Conservation (phyloP, 169 alveolate genomes). For the Eimeria sp. region DNA sequence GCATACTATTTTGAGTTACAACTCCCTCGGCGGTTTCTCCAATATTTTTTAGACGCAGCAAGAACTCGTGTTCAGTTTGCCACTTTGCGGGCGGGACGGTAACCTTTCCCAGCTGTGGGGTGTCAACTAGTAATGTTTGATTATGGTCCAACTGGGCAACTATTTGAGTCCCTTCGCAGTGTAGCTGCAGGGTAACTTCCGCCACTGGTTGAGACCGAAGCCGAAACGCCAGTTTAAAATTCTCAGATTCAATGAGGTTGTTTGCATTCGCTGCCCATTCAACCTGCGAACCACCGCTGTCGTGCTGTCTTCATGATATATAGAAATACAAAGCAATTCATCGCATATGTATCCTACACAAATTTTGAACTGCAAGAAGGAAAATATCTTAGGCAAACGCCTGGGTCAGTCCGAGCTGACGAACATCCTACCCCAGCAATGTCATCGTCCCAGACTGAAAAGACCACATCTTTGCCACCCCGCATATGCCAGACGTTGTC, state of each 20-base stretch:
- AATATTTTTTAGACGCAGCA: background rate
- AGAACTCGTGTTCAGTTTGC: conserved; percentile 29
- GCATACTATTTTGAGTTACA: conserved; percentile 13
- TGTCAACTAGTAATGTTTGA: background rate
- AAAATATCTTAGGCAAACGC: too few relatives aligned
- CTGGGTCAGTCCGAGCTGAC: background rate
- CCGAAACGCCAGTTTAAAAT: conserved; percentile 28
- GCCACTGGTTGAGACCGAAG: conserved; percentile 62
- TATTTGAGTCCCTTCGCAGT: conserved; percentile 36
- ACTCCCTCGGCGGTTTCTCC: background rate
- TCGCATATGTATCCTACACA: background rate
- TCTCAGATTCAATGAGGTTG: conserved; percentile 5
- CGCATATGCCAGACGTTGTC: conserved; percentile 35
- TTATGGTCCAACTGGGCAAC: background rate
- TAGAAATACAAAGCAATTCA: background rate
- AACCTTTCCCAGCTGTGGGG: background rate
- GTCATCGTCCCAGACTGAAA: conserved; percentile 74
- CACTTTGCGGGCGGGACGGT: conserved; percentile 33
- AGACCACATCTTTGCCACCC: conserved; percentile 51
- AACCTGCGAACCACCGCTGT: conserved; percentile 22
- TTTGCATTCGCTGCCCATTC: conserved; percentile 23
- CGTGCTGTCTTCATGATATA: background rate
- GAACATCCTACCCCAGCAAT: conserved; percentile 37
- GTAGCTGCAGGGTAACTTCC: conserved; percentile 34
- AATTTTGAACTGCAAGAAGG: background rate